These are phyloP conservation scores for Haberlea rhodopensis DNA, from an alignment of 257 asterid species.

Conservation along the genomic window DNA sequence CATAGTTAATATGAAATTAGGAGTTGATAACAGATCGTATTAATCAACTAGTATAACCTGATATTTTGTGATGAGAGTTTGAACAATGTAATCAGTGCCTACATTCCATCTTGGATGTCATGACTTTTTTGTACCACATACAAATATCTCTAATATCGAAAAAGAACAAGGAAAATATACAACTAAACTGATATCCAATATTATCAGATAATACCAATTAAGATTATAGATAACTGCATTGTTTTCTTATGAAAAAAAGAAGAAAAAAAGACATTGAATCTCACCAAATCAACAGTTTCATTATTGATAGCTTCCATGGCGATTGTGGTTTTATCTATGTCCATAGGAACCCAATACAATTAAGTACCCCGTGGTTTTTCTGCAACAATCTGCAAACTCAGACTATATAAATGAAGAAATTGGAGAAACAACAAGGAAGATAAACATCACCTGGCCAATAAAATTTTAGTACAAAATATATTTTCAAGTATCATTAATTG, in stretches of 20 bases:
- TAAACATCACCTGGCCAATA: not conserved
- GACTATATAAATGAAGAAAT: not conserved
- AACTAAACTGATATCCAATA: not conserved
- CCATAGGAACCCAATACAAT: slow-evolving; percentile 15
- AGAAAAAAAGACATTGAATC: not conserved
- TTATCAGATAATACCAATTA: not conserved
- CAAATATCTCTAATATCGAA: not conserved
- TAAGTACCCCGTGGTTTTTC: not conserved
- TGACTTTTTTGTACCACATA: not conserved
- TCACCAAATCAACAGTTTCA: slow-evolving; percentile 68
- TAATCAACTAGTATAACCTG: not conserved
- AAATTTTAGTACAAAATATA: not conserved
- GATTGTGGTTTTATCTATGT: slow-evolving; percentile 26
- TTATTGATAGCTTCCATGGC: slow-evolving; percentile 60
- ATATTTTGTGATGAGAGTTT: not conserved
- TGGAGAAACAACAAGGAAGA: not conserved
- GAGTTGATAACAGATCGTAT: not conserved
- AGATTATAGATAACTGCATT: not conserved
- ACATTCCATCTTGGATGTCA: not conserved
- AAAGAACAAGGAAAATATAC: not conserved
- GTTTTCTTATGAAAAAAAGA: not conserved
- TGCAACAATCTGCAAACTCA: not conserved
- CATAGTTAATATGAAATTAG: not conserved
- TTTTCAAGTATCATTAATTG: too few relatives aligned
- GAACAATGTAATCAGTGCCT: not conserved